Base-by-base conservation (phyloP, 2,329 filamentous ascomycete genomes). In the Tolypocladium nubicola region DNA sequence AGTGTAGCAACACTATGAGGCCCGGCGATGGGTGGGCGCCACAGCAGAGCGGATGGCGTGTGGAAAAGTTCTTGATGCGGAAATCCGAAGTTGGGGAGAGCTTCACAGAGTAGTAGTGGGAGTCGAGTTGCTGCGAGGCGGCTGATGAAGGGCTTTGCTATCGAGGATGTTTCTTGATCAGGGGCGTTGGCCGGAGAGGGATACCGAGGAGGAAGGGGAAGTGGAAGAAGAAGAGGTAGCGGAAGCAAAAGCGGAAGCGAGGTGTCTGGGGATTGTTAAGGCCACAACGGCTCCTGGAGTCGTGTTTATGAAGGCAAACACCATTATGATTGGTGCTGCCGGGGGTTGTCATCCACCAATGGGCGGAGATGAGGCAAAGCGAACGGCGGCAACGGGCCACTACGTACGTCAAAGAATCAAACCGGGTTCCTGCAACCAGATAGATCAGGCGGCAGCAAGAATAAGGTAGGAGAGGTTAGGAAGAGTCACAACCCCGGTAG, bases 321-420 rank as follows among this genome's bases (percentile, higher is more conserved):
- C 55, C 58, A 59, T 62, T 68, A 63, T 71, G 69, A 71, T 72
- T 72, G 70, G 70, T 64, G 64, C 63, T 65, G 57, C 58, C 62
- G 59, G 63, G 65, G 67, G 61, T 61, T 60, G 52, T 62, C 61
- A 57, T 64, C 61, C 63, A 67, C 70, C 70, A 72, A 71, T 71
- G 61, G 61, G 63, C 65, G 63, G 64, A 66, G 67, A 67, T 67
- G 68, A 71, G 67, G 68, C 66, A 69, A 64, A 68, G 65, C 59
- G 61, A 61, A 63, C 63, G 64, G 68, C 64, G 67, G 67, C 66
- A 68, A 67, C 62, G 61, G 65, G 61, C 60, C 64, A 67, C 61
- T 59, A 66, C 64, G 63, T 52, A 45, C 56, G 49, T 57, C 30
- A 8, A 66, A 63, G 58, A 39, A 39, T 57, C 40, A 40, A 40